Percentiles rank a stretch among this genome's conserved stretches.
These are phyloP conservation scores for Candida morakotiae DNA, from an alignment of 805 yeast genomes.

Conservation along the genomic window DNA sequence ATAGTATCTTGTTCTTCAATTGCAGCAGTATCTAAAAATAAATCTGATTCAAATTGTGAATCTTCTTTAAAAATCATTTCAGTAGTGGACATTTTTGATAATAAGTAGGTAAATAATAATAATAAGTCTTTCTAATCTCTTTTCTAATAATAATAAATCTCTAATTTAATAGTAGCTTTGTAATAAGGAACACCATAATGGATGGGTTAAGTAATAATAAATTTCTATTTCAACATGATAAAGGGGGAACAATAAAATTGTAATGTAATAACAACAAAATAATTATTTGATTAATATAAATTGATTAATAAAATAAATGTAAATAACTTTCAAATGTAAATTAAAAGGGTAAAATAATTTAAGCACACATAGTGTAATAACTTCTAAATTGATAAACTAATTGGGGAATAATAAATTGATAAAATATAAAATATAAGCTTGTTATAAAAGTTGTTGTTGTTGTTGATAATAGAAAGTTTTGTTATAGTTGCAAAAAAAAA, in stretches of 20 bases:
- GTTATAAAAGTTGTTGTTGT: background rate
- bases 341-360: constrained; percentile 18
- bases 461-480: constrained; percentile 5
- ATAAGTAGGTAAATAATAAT: background rate
- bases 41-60: constrained; percentile 19
- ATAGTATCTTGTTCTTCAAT: background rate
- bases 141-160: constrained; percentile 11
- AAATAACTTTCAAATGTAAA: constrained; percentile 4
- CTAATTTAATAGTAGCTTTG: constrained; percentile 9
- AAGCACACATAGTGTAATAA: constrained; percentile 31
- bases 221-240: constrained; percentile 31
- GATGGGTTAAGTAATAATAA: constrained; percentile 14
- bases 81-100: constrained; percentile 21
- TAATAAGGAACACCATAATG: constrained; percentile 28
- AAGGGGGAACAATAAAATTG: constrained; percentile 11
- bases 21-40: constrained; percentile 13
- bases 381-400: constrained; percentile 7
- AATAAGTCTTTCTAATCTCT: constrained; percentile 1
- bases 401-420: constrained; percentile 5
- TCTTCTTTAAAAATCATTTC: constrained; percentile 16
- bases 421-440: background rate
- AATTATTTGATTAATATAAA: constrained; percentile 7
- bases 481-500: background rate
- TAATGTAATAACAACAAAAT: constrained; percentile 18
- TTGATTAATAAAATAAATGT: constrained; percentile 2